Evolutionary conservation across 257 asterid genomes (phyloP), one percentile per base, ranked within the genome.

Genomic region (Salvia miltiorrhiza): DNA sequence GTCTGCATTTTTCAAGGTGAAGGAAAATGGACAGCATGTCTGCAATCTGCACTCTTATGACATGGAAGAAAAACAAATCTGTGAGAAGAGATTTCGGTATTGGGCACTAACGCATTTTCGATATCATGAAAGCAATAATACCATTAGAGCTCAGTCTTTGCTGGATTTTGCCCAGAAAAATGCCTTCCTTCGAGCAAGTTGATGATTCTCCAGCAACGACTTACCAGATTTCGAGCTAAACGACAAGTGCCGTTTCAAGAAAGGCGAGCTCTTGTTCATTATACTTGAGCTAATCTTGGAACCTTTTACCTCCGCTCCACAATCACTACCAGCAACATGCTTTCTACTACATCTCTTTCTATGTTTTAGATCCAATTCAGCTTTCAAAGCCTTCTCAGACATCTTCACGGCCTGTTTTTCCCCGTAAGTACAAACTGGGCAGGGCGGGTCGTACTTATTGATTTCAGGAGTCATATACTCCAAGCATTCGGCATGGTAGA

Each of bases 371-470:
- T 89, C 97, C 79, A 88, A 40, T 67, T 88, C 95, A 10, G 91
- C 92, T 80, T 80, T 90, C 85, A 85, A 37, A 17, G 83, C 88
- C 82, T 91, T 94, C 63, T 89, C 96, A 11, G 88, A 87, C 91
- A 89, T 84, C 76, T 87, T 94, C 75, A 80, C 43, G 14, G 88
- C 68, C 70, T 77, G 89, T 79, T 89, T 94, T 82, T 79, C 96
- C 60, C 99, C 99, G 52, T 69, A 85, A 37, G 97, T 91, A 74
- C 99, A 94, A 60, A 89, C 86, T 0, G 96, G 99, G 80, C 99
- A 94, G 39, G 80, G 67, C 0, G 97, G 97, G 63, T 94, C 97
- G 28, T 80, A 94, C 81, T 89, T 94, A 68, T 80, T 82, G 72
- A 86, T 65, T 60, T 94, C 97, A 41, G 93, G 76, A n/a, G 99